phyloP scores from a whole-genome alignment of 192 early-diverging fungal species.

The Backusella australiensis region DNA sequence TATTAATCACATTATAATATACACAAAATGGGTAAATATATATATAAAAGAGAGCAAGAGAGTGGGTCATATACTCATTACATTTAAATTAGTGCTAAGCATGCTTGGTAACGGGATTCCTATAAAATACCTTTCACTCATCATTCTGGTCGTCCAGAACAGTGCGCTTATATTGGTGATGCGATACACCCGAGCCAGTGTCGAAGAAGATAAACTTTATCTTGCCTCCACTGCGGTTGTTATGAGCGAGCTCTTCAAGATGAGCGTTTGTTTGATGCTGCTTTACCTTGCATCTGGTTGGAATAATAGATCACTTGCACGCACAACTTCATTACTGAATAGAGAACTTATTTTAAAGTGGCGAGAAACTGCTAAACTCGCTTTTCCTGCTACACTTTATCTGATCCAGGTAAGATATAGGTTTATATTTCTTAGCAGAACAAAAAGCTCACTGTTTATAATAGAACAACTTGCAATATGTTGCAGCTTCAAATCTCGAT shows the following conservation, averaged over 20 bases:
- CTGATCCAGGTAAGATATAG: constrained; percentile 65
- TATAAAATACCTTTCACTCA: constrained; percentile 81
- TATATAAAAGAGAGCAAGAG: background rate
- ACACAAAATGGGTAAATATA: background rate
- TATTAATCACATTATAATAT: background rate
- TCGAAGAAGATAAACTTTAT: constrained; percentile 46
- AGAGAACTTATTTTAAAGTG: constrained; percentile 36
- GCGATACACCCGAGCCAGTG: constrained; percentile 75
- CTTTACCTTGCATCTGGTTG: constrained; percentile 18
- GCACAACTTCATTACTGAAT: constrained; percentile 14
- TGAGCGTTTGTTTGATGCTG: constrained; percentile 53
- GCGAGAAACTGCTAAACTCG: constrained; percentile 63
- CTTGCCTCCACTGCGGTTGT: constrained; percentile 90
- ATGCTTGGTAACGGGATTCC: constrained; percentile 45
- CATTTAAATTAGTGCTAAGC: background rate
- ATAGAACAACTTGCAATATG: constrained; percentile 93
- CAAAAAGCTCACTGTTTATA: too few relatives aligned
- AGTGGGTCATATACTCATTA: background rate
- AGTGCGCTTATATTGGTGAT: constrained; percentile 83
- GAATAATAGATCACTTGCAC: constrained; percentile 21
- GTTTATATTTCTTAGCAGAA: too few relatives aligned
- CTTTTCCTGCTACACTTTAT: constrained; percentile 90
- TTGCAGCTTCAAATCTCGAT: constrained; percentile 83
- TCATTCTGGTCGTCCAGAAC: constrained; percentile 89
- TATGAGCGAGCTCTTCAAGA: constrained; percentile 82